phyloP scores from a whole-genome alignment of 805 yeast species.

The Monosporozyma aerobia region DNA sequence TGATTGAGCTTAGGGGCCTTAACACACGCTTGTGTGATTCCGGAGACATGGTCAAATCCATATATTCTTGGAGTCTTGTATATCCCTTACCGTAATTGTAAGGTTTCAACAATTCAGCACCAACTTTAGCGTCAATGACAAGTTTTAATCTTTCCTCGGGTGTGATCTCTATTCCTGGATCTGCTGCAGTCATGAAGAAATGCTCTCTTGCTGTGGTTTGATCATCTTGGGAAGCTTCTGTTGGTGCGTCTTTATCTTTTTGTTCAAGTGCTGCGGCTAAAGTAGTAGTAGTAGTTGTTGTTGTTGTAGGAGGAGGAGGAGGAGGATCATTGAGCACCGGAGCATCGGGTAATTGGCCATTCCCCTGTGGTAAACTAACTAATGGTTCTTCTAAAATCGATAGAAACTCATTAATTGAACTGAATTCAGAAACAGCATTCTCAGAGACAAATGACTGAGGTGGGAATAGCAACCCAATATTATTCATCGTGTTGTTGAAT shows the following conservation, averaged over 20 bases:
- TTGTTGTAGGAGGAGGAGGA: background rate
- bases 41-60: conserved; percentile 89
- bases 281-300: background rate
- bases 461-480: background rate
- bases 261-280: no score
- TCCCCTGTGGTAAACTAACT: conserved; percentile 17
- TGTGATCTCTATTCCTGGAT: conserved; percentile 87
- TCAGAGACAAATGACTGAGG: conserved; percentile 72
- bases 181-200: conserved; percentile 92
- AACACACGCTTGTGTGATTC: conserved; percentile 74
- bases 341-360: background rate
- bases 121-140: conserved; percentile 87
- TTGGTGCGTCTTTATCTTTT: conserved; percentile 8
- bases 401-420: conserved; percentile 79
- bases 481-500: background rate
- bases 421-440: conserved; percentile 87
- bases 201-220: conserved; percentile 73
- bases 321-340: background rate
- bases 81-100: conserved; percentile 92
- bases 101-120: conserved; percentile 87
- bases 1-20: conserved; percentile 72
- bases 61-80: conserved; percentile 77
- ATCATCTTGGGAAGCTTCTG: background rate
- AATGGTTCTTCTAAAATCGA: conserved; percentile 81
- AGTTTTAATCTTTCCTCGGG: conserved; percentile 90